Evolutionary conservation across 768 basidiomycete species (phyloP), one percentile per base, ranked within the genome.

Genomic region (Kwoniella sp.): DNA sequence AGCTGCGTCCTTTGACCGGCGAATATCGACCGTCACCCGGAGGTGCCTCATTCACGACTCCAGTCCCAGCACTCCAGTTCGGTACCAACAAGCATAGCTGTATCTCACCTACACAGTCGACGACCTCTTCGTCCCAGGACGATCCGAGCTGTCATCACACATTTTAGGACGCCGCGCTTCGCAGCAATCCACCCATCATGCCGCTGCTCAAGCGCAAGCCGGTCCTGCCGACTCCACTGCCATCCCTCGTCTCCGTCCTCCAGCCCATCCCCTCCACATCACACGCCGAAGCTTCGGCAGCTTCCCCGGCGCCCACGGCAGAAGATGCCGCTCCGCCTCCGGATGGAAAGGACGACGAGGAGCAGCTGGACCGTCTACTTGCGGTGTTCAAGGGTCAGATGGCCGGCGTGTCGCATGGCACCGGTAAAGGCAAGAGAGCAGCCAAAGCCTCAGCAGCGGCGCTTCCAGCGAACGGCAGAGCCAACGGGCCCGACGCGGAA

Each of bases 271-370:
- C 53, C 19, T 50, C 36, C 7, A 41, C 42, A 7, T 27, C 47
- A 26, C n/a, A n/a, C n/a, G 48, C 27, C 38, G 33, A 50, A 7
- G 37, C 43, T 33, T 9, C 41, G 27, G 26, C 62, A 34, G 32
- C 38, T 37, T 19, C 29, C 10, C 11, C 38, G 25, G 33, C 51
- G 3, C 33, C 37, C 25, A 27, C 25, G 12, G 41, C 25, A 14
- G 29, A 12, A 19, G 39, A 39, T 15, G 11, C 53, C 17, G 14
- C 33, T 22, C n/a, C 39, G 3, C 49, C 33, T 17, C 73, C 75
- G 59, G 37, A 71, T 69, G 49, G 69, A 57, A 49, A 71, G 63
- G 45, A 72, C 68, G 56, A 74, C 59, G 63, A 73, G 56, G 53
- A 73, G 67, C 50, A 69, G 61, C 36, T 67, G 57, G 55, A 57